Base-by-base conservation (phyloP, 1,139 yeast species). In the Schizosaccharomyces versatilis region DNA sequence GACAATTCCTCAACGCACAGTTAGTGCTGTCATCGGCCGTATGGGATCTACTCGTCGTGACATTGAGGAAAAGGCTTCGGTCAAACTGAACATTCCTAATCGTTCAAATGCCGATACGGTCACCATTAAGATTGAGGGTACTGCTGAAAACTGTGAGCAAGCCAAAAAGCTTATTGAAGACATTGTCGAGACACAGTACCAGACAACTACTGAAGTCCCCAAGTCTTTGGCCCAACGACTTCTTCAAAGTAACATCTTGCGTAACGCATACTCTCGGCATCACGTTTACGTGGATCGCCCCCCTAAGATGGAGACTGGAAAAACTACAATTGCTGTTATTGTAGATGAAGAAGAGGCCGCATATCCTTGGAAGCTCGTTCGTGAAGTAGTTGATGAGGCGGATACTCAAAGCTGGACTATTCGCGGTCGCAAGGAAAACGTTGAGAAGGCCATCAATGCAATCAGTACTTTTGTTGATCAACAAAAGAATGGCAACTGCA, bases 11-110 rank as follows among this genome's bases (percentile, higher is more conserved):
- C 78, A 79, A 66, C 83, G 80, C 57, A 81, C 81, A 65, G 93
- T 84, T 63, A 77, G 86, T 62, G 73, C 79, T 24, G 66, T 90
- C 58, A 79, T 90, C 67, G 97, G 97, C 44, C 79, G 88, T 49
- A 80, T 80, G 58, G 97, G 97, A 48, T 65, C 78, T 12, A 75
- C 77, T 57, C 84, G 90, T 69, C 81, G 81, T 61, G 73, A 77
- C 9, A 69, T 86, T 59, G 94, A 86, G 70, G 72, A 74, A 36
- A 84, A 81, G 61, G 83, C 73, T 67, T 71, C 73, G 14, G 90
- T 84, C 53, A 65, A 68, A 38, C 69, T 90, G 57, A 73, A 71
- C 54, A 77, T 90, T 64, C 97, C 97, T 60, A 76, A 62, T 73
- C 76, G 61, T 71, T 19, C 52, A n/a, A 79, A 78, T 73, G 65